phyloP scores from a whole-genome alignment of 192 early-diverging fungal genomes.

The Rhizoclosmatium globosum region DNA sequence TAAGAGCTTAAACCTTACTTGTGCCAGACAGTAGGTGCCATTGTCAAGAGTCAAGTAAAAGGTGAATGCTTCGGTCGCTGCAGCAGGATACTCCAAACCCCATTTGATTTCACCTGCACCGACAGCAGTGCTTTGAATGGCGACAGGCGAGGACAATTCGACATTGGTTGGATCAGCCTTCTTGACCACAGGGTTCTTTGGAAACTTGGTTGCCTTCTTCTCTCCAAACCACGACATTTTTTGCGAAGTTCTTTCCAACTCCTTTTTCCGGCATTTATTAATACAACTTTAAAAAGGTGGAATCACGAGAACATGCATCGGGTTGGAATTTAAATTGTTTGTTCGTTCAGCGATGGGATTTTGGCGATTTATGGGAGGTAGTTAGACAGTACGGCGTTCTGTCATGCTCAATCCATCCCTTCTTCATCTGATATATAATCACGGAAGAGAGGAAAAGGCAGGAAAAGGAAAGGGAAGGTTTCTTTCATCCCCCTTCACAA shows the following conservation, averaged over 20 bases:
- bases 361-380: too few species aligned
- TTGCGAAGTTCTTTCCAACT: not conserved
- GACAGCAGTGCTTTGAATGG: not conserved
- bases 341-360: too few species aligned
- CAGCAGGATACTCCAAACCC: conserved; percentile 42
- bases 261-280: not conserved
- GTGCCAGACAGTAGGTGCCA: conserved; percentile 85
- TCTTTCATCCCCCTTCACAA: too few species aligned
- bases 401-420: too few species aligned
- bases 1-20: conserved; percentile 55
- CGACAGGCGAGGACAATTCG: not conserved
- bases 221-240: conserved; percentile 19
- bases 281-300: too few species aligned
- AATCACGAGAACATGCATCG: too few species aligned
- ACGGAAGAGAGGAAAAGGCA: too few species aligned
- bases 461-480: too few species aligned
- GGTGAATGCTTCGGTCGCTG: conserved; percentile 87
- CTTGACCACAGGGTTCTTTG: conserved; percentile 5
- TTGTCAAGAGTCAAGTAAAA: conserved; percentile 80
- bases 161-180: not conserved
- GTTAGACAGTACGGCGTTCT: too few species aligned
- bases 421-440: too few species aligned
- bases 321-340: too few species aligned
- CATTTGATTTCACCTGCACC: conserved; percentile 45
- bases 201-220: not conserved